Evolutionary conservation across 2,329 filamentous ascomycete species (phyloP).

Genomic region (Cyphellophora attinorum): DNA sequence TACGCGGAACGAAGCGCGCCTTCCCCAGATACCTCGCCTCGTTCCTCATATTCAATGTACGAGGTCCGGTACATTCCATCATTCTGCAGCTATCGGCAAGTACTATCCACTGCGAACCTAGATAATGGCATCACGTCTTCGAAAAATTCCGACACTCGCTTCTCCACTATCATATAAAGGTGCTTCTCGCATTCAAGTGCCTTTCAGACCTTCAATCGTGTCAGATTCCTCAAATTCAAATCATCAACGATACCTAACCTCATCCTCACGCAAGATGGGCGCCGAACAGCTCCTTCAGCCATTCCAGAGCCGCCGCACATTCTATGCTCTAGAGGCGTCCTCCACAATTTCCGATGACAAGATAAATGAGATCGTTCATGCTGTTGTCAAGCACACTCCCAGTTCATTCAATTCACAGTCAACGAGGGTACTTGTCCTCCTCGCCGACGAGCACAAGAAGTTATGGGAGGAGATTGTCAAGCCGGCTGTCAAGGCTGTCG

Average conservation of each 20-base stretch:
- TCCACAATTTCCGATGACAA: constrained; percentile 13
- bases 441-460: constrained; percentile 75
- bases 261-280: constrained; percentile 23
- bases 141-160: no score
- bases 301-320: constrained; percentile 12
- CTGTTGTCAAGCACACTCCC: constrained; percentile 34
- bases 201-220: no score
- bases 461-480: constrained; percentile 56
- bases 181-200: no score
- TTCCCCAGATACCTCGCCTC: no score
- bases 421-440: constrained; percentile 66
- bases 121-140: no score
- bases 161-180: no score
- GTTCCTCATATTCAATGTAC: no score
- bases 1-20: no score
- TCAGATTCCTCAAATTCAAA: no score
- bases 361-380: constrained; percentile 14
- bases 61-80: no score
- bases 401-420: constrained; percentile 84
- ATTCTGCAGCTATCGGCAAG: no score
- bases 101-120: no score
- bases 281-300: constrained; percentile 7
- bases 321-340: constrained; percentile 12
- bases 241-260: background rate
- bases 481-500: constrained; percentile 12